Conservation (phyloP, 2,329 filamentous ascomycete genomes). For the Pseudocercospora fijiensis region DNA sequence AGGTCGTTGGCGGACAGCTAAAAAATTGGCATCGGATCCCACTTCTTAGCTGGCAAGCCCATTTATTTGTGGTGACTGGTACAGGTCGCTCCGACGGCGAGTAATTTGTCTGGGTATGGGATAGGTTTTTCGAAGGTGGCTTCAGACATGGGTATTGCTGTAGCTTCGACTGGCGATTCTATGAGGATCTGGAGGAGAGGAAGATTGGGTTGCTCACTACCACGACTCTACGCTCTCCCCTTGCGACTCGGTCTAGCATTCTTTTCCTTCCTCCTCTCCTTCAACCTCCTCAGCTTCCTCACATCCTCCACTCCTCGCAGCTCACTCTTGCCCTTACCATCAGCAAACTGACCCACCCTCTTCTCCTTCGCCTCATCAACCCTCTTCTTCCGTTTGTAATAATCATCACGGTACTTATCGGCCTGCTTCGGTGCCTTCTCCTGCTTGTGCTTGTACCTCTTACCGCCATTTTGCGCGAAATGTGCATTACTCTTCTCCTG, state of each 20-base stretch:
- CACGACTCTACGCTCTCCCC: constrained; percentile 4
- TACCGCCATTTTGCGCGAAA: constrained; percentile 45
- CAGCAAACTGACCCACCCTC: constrained; percentile 69
- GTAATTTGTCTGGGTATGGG: constrained; percentile 3
- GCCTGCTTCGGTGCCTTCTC: constrained; percentile 88
- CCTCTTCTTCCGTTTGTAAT: constrained; percentile 84
- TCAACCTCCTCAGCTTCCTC: constrained; percentile 72
- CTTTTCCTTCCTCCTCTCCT: constrained; percentile 78
- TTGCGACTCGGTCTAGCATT: constrained; percentile 68
- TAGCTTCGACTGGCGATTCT: neutral
- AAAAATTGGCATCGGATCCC: constrained; percentile 9
- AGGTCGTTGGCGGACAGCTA: constrained; percentile 1
- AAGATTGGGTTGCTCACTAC: neutral
- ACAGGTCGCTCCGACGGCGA: constrained; percentile 5
- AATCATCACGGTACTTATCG: constrained; percentile 90
- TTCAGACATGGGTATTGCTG: too few relatives aligned
- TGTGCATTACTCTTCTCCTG: constrained; percentile 54
- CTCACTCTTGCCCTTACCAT: constrained; percentile 70
- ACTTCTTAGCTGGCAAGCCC: constrained; percentile 5
- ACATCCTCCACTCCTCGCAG: constrained; percentile 81
- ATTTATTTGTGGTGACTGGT: constrained; percentile 3
- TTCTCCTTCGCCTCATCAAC: constrained; percentile 85
- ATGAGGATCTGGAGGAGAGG: neutral
- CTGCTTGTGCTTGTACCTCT: constrained; percentile 79
- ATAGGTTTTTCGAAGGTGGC: neutral